Evolutionary conservation across 2,329 filamentous ascomycete species (phyloP).

Genomic region (Orbilia oligospora): DNA sequence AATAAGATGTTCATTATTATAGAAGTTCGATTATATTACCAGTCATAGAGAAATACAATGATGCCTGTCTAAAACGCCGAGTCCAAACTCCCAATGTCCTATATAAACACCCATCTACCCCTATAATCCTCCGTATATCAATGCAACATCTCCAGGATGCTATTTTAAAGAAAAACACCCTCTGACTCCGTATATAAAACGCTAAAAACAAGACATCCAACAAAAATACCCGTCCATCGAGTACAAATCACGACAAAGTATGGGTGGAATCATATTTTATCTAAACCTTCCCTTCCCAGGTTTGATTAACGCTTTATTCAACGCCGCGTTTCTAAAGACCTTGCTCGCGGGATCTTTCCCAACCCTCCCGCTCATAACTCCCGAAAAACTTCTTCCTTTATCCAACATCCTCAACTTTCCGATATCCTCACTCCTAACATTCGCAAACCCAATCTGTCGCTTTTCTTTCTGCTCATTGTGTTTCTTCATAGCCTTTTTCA

Average conservation of each 20-base stretch:
- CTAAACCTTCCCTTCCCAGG: slow-evolving; percentile 12
- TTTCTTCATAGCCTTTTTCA: slow-evolving; percentile 43
- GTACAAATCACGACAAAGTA: background rate
- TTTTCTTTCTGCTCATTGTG: slow-evolving; percentile 33
- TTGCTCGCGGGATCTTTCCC: slow-evolving; percentile 5
- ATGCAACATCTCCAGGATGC: slow-evolving; percentile 1
- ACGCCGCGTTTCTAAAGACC: slow-evolving; percentile 38
- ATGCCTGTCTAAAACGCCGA: background rate
- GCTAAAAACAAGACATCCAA: slow-evolving; percentile 8
- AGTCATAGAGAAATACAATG: background rate
- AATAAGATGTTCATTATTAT: too few relatives aligned
- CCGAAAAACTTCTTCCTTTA: slow-evolving; percentile 6
- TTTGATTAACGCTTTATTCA: slow-evolving; percentile 46
- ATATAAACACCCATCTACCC: slow-evolving; percentile 12
- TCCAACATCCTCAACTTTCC: slow-evolving; percentile 31
- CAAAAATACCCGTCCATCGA: background rate
- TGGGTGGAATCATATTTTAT: background rate
- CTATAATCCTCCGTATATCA: background rate
- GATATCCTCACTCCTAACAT: slow-evolving; percentile 26
- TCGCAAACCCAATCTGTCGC: slow-evolving; percentile 36
- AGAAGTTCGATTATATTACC: background rate
- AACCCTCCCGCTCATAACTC: background rate
- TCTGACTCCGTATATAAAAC: background rate
- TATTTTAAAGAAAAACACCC: background rate
- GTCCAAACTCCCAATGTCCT: background rate